Evolutionary conservation across 73 alveolate genomes (phyloP).

Genomic region (Tetrahymena borealis): DNA sequence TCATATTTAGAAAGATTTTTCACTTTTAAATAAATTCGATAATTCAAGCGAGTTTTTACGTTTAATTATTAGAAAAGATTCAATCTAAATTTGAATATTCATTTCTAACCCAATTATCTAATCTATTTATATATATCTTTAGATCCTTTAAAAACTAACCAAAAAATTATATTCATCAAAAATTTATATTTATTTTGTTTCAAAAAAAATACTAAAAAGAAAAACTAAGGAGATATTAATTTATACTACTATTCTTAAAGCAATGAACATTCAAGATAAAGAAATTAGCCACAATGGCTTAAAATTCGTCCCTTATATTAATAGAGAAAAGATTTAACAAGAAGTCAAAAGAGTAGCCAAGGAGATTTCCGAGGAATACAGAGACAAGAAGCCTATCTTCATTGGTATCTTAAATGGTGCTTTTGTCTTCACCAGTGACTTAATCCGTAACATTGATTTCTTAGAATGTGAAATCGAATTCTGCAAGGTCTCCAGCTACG

Average conservation of each 20-base stretch:
- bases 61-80: too few relatives aligned
- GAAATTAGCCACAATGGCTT: neutral
- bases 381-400: conserved; percentile 28
- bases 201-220: neutral
- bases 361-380: conserved; percentile 19
- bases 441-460: conserved; percentile 20
- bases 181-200: neutral
- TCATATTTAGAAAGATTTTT: too few relatives aligned
- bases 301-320: neutral
- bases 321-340: neutral
- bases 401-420: conserved; percentile 46
- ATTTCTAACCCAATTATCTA: too few relatives aligned
- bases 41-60: too few relatives aligned
- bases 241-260: neutral
- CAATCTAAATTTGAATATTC: too few relatives aligned
- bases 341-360: conserved; percentile 11
- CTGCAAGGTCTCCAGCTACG: conserved; percentile 37
- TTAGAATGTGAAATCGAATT: conserved; percentile 25
- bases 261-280: neutral
- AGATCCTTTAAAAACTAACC: neutral
- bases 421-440: conserved; percentile 30
- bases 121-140: too few relatives aligned
- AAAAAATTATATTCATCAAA: neutral
- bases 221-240: neutral
- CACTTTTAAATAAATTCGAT: too few relatives aligned